A percentile compares a stretch with the other conserved stretches of the same genome.
Evolutionary conservation across 768 basidiomycete species (phyloP).

Genomic region (Mycena pura): DNA sequence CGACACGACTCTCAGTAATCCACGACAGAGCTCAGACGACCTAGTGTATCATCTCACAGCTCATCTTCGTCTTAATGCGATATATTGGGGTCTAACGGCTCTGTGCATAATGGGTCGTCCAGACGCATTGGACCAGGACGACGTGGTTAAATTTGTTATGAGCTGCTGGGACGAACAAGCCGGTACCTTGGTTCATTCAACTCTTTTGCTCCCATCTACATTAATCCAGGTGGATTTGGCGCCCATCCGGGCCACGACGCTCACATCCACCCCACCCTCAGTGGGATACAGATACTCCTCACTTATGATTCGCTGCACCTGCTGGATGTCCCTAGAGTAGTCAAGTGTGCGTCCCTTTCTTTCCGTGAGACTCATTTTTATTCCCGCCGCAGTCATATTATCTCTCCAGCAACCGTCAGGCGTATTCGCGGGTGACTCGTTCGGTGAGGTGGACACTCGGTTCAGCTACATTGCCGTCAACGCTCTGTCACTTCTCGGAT

Average conservation of each 20-base stretch:
- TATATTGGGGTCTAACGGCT: conserved; percentile 96
- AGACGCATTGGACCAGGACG: conserved; percentile 82
- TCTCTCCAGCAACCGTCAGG: conserved; percentile 88
- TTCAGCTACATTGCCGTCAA: conserved; percentile 90
- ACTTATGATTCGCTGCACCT: conserved; percentile 83
- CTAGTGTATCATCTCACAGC: conserved; percentile 89
- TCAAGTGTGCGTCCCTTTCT: conserved; percentile 58
- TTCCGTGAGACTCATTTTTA: not conserved
- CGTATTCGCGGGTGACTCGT: conserved; percentile 87
- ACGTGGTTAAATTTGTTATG: conserved; percentile 89
- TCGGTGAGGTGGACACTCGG: conserved; percentile 92
- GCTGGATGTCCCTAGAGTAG: conserved; percentile 72
- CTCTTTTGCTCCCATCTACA: conserved; percentile 3
- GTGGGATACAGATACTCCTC: conserved; percentile 89
- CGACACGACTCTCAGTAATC: not conserved
- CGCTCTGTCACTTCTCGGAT: conserved; percentile 81
- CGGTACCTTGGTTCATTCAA: conserved; percentile 50
- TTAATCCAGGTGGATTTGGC: conserved; percentile 79
- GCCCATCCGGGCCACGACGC: conserved; percentile 94
- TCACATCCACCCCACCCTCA: conserved; percentile 84
- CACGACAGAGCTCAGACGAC: conserved; percentile 76
- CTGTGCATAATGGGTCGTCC: conserved; percentile 78
- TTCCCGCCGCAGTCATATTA: conserved; percentile 66
- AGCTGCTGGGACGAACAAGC: conserved; percentile 94
- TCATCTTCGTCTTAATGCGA: conserved; percentile 92